phyloP scores from a whole-genome alignment of 2,329 filamentous ascomycete species.

The Davidsoniella eucalypti region DNA sequence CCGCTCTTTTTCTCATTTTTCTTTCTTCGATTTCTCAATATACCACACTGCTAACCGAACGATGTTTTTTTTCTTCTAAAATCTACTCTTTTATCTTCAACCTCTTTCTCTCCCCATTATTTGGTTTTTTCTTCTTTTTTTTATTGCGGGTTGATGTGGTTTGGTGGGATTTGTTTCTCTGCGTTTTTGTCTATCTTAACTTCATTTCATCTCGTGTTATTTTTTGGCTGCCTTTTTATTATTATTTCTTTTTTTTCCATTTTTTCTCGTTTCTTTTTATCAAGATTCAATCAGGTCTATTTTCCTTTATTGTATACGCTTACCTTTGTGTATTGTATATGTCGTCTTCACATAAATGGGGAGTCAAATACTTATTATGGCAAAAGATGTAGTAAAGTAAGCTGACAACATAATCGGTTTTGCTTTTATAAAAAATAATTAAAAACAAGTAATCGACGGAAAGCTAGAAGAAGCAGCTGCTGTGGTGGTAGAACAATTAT shows the following conservation, averaged over 20 bases:
- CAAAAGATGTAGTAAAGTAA: too few species aligned
- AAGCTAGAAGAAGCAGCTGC: too few species aligned
- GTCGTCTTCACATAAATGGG: too few species aligned
- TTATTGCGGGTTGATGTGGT: background rate
- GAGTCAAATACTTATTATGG: too few species aligned
- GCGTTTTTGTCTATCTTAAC: background rate
- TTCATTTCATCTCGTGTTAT: background rate
- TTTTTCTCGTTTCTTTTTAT: background rate
- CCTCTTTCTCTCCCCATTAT: too few species aligned
- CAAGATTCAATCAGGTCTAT: too few species aligned
- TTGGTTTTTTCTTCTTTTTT: background rate
- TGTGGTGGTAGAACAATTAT: too few species aligned
- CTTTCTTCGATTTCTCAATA: constrained; percentile 1
- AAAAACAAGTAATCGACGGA: too few species aligned
- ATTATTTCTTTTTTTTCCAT: background rate
- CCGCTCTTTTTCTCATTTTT: background rate
- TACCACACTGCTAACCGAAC: constrained; percentile 6
- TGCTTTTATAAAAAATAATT: too few species aligned
- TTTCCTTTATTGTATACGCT: too few species aligned
- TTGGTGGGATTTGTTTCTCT: background rate
- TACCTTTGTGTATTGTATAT: too few species aligned
- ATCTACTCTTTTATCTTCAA: background rate
- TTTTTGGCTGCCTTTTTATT: background rate
- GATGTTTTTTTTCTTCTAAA: background rate
- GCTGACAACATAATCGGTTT: too few species aligned